Conservation (phyloP, 495 filamentous ascomycete genomes). For the Apodospora peruviana region DNA sequence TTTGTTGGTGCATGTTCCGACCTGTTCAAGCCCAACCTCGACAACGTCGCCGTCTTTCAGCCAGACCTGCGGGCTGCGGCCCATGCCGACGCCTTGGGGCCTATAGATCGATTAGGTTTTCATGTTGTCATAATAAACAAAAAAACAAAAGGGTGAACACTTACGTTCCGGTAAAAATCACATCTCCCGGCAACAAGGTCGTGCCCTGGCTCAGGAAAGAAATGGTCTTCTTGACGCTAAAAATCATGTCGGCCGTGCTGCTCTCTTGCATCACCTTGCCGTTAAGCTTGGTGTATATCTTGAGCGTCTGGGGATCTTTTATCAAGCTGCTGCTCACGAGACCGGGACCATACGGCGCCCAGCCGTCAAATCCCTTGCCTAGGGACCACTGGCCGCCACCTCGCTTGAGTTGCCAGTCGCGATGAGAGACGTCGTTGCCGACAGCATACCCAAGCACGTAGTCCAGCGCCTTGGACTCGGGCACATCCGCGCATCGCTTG, state of each 20-base stretch:
- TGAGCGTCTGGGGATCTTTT: slow-evolving; percentile 60
- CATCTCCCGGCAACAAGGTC: slow-evolving; percentile 70
- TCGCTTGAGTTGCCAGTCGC: slow-evolving; percentile 75
- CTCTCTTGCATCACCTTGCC: slow-evolving; percentile 67
- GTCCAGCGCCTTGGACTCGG: slow-evolving; percentile 60
- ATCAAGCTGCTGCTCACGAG: slow-evolving; percentile 67
- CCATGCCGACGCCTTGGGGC: slow-evolving; percentile 76
- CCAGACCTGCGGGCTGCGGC: slow-evolving; percentile 67
- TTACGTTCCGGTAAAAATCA: slow-evolving; percentile 84
- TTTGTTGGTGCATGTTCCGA: slow-evolving; percentile 66
- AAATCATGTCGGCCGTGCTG: slow-evolving; percentile 77
- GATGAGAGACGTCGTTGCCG: slow-evolving; percentile 79
- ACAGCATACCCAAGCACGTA: slow-evolving; percentile 77
- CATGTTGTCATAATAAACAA: not conserved
- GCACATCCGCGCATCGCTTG: slow-evolving; percentile 60
- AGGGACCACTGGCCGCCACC: slow-evolving; percentile 78
- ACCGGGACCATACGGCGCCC: slow-evolving; percentile 82
- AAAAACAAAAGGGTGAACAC: slow-evolving; percentile 31
- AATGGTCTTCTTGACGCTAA: slow-evolving; percentile 67
- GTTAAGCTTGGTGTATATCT: slow-evolving; percentile 66
- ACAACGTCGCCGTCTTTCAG: slow-evolving; percentile 76
- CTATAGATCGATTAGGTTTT: slow-evolving; percentile 22
- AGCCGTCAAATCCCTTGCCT: slow-evolving; percentile 83
- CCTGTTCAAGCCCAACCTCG: slow-evolving; percentile 64
- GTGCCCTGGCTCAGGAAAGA: slow-evolving; percentile 71